These are phyloP conservation scores for Xerocomus nothofagi DNA, from an alignment of 1,284 basidiomycete species.

Conservation along the genomic window DNA sequence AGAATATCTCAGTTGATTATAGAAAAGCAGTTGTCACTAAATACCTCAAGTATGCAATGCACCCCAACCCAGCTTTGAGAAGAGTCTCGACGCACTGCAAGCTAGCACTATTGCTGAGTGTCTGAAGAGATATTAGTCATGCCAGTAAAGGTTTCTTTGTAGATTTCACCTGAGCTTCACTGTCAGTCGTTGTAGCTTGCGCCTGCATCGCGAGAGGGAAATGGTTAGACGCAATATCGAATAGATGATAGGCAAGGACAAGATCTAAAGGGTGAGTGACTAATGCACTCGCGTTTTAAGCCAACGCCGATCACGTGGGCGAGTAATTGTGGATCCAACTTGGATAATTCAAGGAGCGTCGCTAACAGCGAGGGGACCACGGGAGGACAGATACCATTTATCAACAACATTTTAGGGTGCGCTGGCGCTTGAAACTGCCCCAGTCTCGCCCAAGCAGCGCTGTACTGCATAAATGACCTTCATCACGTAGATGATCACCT, in stretches of 20 bases:
- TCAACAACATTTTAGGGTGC: background rate
- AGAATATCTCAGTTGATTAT: constrained; percentile 9
- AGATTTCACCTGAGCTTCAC: constrained; percentile 31
- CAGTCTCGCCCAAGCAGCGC: background rate
- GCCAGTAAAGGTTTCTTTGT: background rate
- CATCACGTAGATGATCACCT: background rate
- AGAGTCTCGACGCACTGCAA: constrained; percentile 68
- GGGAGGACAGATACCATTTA: background rate
- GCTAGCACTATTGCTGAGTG: constrained; percentile 60
- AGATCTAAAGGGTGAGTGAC: background rate
- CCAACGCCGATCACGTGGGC: constrained; percentile 24
- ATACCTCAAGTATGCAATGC: constrained; percentile 74
- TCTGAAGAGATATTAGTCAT: constrained; percentile 30
- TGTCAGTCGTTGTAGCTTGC: constrained; percentile 18
- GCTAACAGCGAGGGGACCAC: background rate
- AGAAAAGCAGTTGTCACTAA: background rate
- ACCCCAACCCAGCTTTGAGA: constrained; percentile 69
- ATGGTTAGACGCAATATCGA: background rate
- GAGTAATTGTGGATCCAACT: background rate
- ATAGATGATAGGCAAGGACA: constrained; percentile 3
- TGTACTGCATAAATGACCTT: background rate
- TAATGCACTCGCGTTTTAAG: constrained; percentile 15
- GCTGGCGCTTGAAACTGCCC: background rate
- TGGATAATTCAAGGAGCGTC: background rate
- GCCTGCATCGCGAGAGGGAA: constrained; percentile 26